Evolutionary conservation across 1,284 basidiomycete genomes (phyloP).

Genomic region (Trametes polyzona): DNA sequence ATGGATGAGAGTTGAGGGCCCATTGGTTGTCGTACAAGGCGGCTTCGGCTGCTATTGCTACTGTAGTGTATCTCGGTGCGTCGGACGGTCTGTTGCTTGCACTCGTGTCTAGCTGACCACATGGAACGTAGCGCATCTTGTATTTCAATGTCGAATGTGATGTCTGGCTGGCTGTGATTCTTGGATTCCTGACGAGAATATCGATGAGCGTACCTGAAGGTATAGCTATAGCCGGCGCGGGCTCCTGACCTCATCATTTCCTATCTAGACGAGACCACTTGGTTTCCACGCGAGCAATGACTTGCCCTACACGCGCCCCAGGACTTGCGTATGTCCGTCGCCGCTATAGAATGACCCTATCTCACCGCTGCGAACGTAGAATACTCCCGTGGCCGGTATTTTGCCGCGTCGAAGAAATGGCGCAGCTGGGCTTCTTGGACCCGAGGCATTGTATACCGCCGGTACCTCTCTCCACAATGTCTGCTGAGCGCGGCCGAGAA

Average conservation of each 20-base stretch:
- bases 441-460: conserved; percentile 10
- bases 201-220: conserved; percentile 1
- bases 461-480: conserved; percentile 6
- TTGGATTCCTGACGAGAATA: neutral
- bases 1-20: conserved; percentile 39
- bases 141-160: conserved; percentile 7
- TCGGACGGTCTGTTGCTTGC: neutral
- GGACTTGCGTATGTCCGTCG: neutral
- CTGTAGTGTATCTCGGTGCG: conserved; percentile 27
- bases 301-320: neutral
- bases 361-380: neutral
- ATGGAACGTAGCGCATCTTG: conserved; percentile 2
- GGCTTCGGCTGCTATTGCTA: neutral
- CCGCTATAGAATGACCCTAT: neutral
- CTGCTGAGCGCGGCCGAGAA: conserved; percentile 3
- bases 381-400: conserved; percentile 7
- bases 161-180: conserved; percentile 5
- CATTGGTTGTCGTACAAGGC: neutral
- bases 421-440: conserved; percentile 1
- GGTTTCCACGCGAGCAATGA: conserved; percentile 10
- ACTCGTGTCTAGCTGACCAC: neutral
- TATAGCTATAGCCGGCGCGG: neutral
- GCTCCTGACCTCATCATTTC: conserved; percentile 6
- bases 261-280: conserved; percentile 1
- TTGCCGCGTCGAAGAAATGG: conserved; percentile 6